Evolutionary conservation across 164 flowering plant species (phyloP).

Genomic region (grape (Vitis vinifera)): DNA sequence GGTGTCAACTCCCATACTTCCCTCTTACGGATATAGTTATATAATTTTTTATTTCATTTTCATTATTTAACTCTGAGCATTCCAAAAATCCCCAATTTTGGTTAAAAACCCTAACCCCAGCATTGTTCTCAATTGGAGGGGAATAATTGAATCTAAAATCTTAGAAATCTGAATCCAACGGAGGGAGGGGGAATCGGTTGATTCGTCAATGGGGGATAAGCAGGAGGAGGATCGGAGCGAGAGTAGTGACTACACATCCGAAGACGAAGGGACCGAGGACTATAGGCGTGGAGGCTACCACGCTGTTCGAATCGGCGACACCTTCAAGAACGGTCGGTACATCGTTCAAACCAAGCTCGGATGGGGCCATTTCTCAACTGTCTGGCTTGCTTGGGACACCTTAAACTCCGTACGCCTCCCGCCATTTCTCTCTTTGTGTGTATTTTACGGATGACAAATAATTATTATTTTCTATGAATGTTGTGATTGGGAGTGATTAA

Average conservation of each 20-base stretch:
- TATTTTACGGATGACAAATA: no score
- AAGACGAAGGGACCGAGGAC: slow-evolving; percentile 72
- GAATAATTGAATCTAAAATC: background rate
- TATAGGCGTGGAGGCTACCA: slow-evolving; percentile 73
- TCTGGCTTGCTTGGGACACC: slow-evolving; percentile 81
- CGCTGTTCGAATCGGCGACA: slow-evolving; percentile 56
- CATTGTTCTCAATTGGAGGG: no score
- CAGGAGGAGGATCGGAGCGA: slow-evolving; percentile 36
- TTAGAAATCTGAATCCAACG: background rate
- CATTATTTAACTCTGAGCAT: no score
- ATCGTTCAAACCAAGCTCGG: slow-evolving; percentile 74
- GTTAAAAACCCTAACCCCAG: no score
- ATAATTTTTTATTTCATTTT: no score
- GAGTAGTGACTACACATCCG: slow-evolving; percentile 55
- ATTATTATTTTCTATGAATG: no score
- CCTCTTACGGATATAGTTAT: no score
- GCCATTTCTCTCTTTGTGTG: slow-evolving; percentile 8
- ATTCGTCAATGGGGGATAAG: slow-evolving; percentile 4
- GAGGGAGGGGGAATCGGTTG: slow-evolving; percentile 8
- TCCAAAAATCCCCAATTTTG: no score
- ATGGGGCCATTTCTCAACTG: slow-evolving; percentile 83
- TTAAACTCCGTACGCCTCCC: slow-evolving; percentile 30
- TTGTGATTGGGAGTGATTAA: no score
- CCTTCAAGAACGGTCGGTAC: slow-evolving; percentile 56
- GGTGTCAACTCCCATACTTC: no score